These are phyloP conservation scores for Bidens hawaiensis DNA, from an alignment of 140 eudicot genomes.

Conservation along the genomic window DNA sequence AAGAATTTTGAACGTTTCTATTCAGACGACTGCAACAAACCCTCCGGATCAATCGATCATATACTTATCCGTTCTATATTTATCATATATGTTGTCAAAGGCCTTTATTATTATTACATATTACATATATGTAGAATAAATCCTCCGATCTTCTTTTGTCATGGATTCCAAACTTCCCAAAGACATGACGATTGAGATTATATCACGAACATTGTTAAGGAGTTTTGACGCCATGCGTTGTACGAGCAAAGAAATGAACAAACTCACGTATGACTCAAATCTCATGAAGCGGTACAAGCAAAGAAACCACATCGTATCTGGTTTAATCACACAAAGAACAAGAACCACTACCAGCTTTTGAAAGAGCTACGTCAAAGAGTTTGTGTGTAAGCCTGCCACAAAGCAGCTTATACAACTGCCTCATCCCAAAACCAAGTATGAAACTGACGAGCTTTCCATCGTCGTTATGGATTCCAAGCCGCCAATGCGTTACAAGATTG, in stretches of 20 bases:
- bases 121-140: too few species aligned
- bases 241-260: background rate
- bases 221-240: background rate
- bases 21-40: too few species aligned
- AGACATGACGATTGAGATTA: background rate
- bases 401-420: background rate
- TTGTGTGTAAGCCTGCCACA: background rate
- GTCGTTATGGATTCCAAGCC: background rate
- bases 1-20: too few species aligned
- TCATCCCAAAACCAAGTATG: background rate
- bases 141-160: too few species aligned
- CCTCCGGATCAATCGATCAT: too few species aligned
- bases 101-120: too few species aligned
- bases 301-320: background rate
- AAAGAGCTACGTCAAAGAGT: background rate
- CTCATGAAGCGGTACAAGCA: background rate
- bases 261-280: background rate
- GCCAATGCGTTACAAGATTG: background rate
- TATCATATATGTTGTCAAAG: too few species aligned
- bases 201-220: background rate
- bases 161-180: background rate
- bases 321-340: background rate
- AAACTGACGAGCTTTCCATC: background rate
- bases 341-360: background rate
- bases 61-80: too few species aligned